Conservation (phyloP, 1,284 basidiomycete species). For the Sphagnurus paluster region DNA sequence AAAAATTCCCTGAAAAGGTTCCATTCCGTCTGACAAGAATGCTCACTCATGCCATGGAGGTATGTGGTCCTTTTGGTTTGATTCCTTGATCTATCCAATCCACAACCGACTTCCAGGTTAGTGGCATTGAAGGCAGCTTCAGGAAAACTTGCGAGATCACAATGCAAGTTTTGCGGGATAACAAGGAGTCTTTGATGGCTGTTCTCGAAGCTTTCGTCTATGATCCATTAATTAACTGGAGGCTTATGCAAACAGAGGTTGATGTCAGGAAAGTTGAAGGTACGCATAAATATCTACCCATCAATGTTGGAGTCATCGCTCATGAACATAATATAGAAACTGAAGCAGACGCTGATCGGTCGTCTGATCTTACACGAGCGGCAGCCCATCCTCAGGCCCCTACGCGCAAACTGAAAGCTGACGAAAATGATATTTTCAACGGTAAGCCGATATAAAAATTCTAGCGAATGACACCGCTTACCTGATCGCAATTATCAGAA, state of each 20-base stretch:
- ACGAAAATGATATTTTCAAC: conserved; percentile 83
- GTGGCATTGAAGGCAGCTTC: conserved; percentile 98
- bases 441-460: conserved; percentile 38
- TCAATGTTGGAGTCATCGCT: not conserved
- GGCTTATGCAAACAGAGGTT: conserved; percentile 75
- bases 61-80: conserved; percentile 33
- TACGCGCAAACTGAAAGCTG: conserved; percentile 71
- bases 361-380: conserved; percentile 64
- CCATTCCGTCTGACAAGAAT: conserved; percentile 98
- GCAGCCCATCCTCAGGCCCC: conserved; percentile 77
- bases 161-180: conserved; percentile 95
- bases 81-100: conserved; percentile 14
- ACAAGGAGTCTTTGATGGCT: conserved; percentile 98
- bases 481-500: conserved; percentile 40
- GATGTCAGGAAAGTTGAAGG: conserved; percentile 65
- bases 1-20: conserved; percentile 99
- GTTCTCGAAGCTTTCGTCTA: conserved; percentile 95
- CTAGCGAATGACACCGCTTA: not conserved
- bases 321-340: conserved; percentile 26
- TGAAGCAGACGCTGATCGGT: conserved; percentile 50
- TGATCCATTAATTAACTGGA: conserved; percentile 89
- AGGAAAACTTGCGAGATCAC: conserved; percentile 95
- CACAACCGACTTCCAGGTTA: conserved; percentile 67
- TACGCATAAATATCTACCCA: conserved; percentile 30
- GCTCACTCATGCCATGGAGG: conserved; percentile 99